These are phyloP conservation scores for Xanthoceras sorbifolium DNA, from an alignment of 345 rosid species.

Conservation along the genomic window DNA sequence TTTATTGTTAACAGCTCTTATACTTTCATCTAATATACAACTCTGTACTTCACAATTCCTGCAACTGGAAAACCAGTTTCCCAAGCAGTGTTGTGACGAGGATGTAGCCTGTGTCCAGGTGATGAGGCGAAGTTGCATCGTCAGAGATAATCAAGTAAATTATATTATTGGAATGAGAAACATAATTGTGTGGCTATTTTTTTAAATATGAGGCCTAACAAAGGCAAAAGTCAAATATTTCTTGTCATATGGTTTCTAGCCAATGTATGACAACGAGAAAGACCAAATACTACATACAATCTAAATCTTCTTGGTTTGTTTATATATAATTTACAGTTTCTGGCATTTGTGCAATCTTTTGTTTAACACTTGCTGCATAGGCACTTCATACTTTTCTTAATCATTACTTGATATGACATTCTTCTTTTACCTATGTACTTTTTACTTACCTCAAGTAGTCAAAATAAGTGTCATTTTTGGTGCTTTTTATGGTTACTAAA, in stretches of 20 bases:
- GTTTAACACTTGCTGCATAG: neutral
- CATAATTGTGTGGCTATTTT: too few species aligned
- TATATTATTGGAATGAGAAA: neutral
- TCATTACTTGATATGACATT: neutral
- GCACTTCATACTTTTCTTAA: neutral
- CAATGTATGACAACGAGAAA: neutral
- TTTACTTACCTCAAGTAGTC: neutral
- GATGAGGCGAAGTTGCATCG: neutral
- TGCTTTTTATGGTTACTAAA: slow-evolving; percentile 2
- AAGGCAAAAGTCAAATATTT: neutral
- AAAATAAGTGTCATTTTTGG: neutral
- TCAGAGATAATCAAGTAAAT: neutral
- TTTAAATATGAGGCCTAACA: neutral
- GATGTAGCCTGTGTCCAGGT: neutral
- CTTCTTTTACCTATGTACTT: neutral
- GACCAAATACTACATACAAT: neutral
- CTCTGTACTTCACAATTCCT: neutral
- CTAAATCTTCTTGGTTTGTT: neutral
- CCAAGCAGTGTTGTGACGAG: neutral
- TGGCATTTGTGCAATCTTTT: neutral
- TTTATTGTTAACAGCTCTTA: slow-evolving; percentile 1
- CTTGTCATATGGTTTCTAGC: neutral
- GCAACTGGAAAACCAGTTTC: neutral
- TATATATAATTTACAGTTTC: neutral
- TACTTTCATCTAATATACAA: neutral